Conservation (phyloP, 495 filamentous ascomycete genomes). For the Geopyxis carbonaria region DNA sequence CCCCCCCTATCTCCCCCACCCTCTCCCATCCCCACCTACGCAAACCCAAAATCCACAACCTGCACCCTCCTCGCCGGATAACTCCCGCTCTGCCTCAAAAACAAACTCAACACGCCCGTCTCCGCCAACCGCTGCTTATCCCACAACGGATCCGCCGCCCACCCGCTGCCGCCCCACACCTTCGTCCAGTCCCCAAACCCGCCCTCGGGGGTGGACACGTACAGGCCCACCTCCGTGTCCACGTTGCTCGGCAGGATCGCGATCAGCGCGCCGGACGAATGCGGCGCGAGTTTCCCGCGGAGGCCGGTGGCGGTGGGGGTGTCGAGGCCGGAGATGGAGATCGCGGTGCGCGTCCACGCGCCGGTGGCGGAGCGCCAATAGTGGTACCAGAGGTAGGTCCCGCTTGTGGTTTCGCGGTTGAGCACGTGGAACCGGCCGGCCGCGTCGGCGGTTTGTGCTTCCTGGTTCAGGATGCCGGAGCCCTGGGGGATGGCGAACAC, state of each 20-base stretch:
- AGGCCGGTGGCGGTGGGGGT: constrained; percentile 13
- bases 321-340: constrained; percentile 10
- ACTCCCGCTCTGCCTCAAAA: constrained; percentile 9
- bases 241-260: constrained; percentile 14
- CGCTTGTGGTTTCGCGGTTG: constrained; percentile 28
- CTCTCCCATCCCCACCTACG: too few relatives aligned
- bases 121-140: constrained; percentile 14
- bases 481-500: constrained; percentile 30
- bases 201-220: constrained; percentile 9
- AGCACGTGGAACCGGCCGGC: constrained; percentile 33
- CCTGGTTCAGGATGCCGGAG: constrained; percentile 32
- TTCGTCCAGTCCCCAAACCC: constrained; percentile 15
- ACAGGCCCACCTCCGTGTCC: constrained; percentile 5
- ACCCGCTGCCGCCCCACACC: constrained; percentile 14
- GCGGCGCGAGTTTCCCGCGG: constrained; percentile 12
- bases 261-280: constrained; percentile 11
- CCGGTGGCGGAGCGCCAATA: constrained; percentile 29
- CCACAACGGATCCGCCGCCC: constrained; percentile 15
- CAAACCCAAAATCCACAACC: constrained; percentile 19
- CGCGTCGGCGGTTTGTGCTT: constrained; percentile 31
- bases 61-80: constrained; percentile 8
- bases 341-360: constrained; percentile 21
- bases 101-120: constrained; percentile 16
- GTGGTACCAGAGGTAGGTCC: constrained; percentile 30
- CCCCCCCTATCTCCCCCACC: too few relatives aligned